Percentiles rank a stretch among this genome's conserved stretches.
These are phyloP conservation scores for Candida taoyuanica DNA, from an alignment of 805 yeast genomes.

Conservation along the genomic window DNA sequence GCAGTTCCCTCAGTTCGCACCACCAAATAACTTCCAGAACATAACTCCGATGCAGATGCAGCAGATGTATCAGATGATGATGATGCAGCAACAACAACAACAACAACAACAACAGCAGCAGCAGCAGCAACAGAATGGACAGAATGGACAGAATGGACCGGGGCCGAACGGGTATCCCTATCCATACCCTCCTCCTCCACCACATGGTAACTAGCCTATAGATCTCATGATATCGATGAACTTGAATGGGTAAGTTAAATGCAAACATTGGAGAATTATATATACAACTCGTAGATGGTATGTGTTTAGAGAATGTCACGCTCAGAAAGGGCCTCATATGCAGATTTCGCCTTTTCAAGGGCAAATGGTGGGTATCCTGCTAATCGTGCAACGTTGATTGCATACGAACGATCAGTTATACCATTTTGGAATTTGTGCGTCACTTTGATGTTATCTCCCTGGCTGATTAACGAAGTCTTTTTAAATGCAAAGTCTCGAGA, in stretches of 20 bases:
- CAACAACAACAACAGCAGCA: conserved; percentile 2
- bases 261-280: too few relatives aligned
- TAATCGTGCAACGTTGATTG: conserved; percentile 93
- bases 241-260: too few relatives aligned
- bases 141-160: too few relatives aligned
- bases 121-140: neutral
- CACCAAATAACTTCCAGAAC: conserved; percentile 3
- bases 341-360: conserved; percentile 11
- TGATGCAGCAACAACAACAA: conserved; percentile 23
- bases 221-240: too few relatives aligned
- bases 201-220: neutral
- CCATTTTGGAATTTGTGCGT: conserved; percentile 89
- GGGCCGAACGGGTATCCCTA: too few relatives aligned
- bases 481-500: conserved; percentile 81
- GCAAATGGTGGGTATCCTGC: conserved; percentile 71
- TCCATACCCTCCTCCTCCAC: conserved; percentile 5
- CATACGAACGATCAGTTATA: conserved; percentile 88
- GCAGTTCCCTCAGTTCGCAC: conserved; percentile 8
- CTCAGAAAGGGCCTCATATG: conserved; percentile 6
- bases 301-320: conserved; percentile 10
- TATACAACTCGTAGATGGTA: too few relatives aligned
- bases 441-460: conserved; percentile 61
- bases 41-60: conserved; percentile 25
- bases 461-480: conserved; percentile 36
- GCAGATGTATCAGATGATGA: conserved; percentile 27